Percentiles rank a stretch among this genome's conserved stretches.
Evolutionary conservation across 345 rosid genomes (phyloP).

Genomic region (Populus ilicifolia): DNA sequence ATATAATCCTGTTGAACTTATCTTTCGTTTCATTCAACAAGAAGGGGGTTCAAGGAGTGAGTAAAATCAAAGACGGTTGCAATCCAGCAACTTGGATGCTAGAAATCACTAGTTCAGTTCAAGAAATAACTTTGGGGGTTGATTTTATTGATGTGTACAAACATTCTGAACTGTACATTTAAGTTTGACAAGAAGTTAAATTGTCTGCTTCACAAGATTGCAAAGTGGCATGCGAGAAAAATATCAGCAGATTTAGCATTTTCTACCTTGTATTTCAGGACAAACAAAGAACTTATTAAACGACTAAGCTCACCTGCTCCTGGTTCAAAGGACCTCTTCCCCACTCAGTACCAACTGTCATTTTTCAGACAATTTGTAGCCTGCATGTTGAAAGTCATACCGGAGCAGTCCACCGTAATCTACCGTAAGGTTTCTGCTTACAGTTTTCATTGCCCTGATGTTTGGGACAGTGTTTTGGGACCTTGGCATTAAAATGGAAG

Average conservation of each 20-base stretch:
- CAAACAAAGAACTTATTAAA: conserved; percentile 25
- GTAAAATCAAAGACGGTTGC: conserved; percentile 59
- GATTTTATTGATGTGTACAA: conserved; percentile 62
- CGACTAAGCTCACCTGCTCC: conserved; percentile 18
- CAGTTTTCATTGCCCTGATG: conserved; percentile 15
- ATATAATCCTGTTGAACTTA: too few species aligned
- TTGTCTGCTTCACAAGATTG: too few species aligned
- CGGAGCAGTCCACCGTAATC: conserved; percentile 20
- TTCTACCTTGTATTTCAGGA: conserved; percentile 30
- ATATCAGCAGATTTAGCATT: neutral
- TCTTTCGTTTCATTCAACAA: too few species aligned
- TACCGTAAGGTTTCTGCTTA: conserved; percentile 15
- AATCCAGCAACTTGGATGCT: conserved; percentile 94
- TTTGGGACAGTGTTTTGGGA: conserved; percentile 21
- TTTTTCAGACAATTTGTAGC: conserved; percentile 10
- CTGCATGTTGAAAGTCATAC: conserved; percentile 25
- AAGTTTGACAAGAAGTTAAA: neutral
- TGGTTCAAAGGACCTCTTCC: conserved; percentile 21
- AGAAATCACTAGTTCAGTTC: conserved; percentile 54
- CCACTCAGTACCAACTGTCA: conserved; percentile 8
- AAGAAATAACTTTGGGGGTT: conserved; percentile 53
- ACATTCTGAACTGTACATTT: conserved; percentile 56
- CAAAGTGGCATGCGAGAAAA: too few species aligned
- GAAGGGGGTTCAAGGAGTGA: conserved; percentile 53
- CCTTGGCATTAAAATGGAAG: conserved; percentile 18